A percentile compares a stretch with the other conserved stretches of the same genome.
Evolutionary conservation across 345 rosid species (phyloP).

Genomic region (Sonneratia alba): DNA sequence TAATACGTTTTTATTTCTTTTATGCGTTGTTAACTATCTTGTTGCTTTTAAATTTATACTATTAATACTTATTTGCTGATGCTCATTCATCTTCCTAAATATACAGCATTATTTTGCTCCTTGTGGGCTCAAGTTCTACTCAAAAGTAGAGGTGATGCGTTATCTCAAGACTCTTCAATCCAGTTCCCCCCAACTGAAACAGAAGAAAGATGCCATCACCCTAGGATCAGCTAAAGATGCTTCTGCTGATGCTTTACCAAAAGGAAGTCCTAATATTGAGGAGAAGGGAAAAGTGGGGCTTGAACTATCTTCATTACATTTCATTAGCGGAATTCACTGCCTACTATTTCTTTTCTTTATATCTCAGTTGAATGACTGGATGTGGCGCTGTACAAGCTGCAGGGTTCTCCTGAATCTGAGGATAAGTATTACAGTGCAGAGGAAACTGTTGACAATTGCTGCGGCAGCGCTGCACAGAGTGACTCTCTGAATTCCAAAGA

Average conservation of each 20-base stretch:
- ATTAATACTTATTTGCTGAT: neutral
- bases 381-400: neutral
- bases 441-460: neutral
- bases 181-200: slow-evolving; percentile 15
- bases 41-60: neutral
- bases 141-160: slow-evolving; percentile 34
- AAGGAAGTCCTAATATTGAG: neutral
- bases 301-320: neutral
- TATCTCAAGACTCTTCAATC: slow-evolving; percentile 18
- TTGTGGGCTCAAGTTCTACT: slow-evolving; percentile 27
- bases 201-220: slow-evolving; percentile 11
- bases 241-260: neutral
- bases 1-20: neutral
- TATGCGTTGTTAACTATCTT: neutral
- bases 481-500: slow-evolving; percentile 5
- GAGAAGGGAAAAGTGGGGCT: neutral
- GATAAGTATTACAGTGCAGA: slow-evolving; percentile 1
- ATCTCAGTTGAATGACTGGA: neutral
- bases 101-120: slow-evolving; percentile 48
- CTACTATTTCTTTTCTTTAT: neutral
- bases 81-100: neutral
- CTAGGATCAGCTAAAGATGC: slow-evolving; percentile 2
- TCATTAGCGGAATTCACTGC: neutral
- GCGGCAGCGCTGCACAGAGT: neutral
- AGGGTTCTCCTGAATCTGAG: slow-evolving; percentile 1